Percentiles rank a stretch among this genome's conserved stretches.
Evolutionary conservation across 176 grass and related monocot genomes (phyloP).

Genomic region (Metroxylon sagu): DNA sequence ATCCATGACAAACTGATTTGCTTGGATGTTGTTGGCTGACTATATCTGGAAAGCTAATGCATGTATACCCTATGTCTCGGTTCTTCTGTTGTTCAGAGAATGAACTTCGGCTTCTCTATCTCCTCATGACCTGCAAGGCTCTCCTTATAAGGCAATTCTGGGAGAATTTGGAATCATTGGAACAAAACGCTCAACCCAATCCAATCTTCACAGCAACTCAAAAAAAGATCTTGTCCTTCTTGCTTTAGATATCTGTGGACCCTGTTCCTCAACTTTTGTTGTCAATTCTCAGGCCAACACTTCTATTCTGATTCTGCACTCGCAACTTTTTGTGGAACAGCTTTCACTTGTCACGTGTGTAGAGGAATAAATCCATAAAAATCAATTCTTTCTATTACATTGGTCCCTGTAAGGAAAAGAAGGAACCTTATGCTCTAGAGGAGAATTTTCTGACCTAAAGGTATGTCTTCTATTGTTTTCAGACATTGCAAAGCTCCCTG

Average conservation of each 20-base stretch:
- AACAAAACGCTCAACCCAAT: slow-evolving; percentile 37
- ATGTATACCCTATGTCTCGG: slow-evolving; percentile 6
- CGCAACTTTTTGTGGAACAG: slow-evolving; percentile 48
- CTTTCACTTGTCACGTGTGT: slow-evolving; percentile 40
- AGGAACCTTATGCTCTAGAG: slow-evolving; percentile 65
- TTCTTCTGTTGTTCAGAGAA: slow-evolving; percentile 10
- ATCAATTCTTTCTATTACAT: slow-evolving; percentile 27
- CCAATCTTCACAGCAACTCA: slow-evolving; percentile 51
- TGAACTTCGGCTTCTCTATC: slow-evolving; percentile 36
- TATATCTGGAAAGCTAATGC: slow-evolving; percentile 51
- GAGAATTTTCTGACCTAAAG: slow-evolving; percentile 36
- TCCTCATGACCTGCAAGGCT: slow-evolving; percentile 11
- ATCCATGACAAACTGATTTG: slow-evolving; percentile 31
- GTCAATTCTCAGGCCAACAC: slow-evolving; percentile 26
- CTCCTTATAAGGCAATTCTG: slow-evolving; percentile 37
- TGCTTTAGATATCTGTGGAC: slow-evolving; percentile 45
- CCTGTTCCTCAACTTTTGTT: slow-evolving; percentile 36
- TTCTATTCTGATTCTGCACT: slow-evolving; percentile 41
- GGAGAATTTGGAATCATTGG: slow-evolving; percentile 49
- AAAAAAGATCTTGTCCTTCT: slow-evolving; percentile 95
- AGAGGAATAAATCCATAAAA: slow-evolving; percentile 33
- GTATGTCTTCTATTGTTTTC: slow-evolving; percentile 18
- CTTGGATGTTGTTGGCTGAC: slow-evolving; percentile 24
- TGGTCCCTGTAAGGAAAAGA: slow-evolving; percentile 25
- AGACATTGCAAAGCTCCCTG: slow-evolving; percentile 25